Evolutionary conservation across 192 early-diverging fungal species (phyloP).

Genomic region (Coemansia sp.): DNA sequence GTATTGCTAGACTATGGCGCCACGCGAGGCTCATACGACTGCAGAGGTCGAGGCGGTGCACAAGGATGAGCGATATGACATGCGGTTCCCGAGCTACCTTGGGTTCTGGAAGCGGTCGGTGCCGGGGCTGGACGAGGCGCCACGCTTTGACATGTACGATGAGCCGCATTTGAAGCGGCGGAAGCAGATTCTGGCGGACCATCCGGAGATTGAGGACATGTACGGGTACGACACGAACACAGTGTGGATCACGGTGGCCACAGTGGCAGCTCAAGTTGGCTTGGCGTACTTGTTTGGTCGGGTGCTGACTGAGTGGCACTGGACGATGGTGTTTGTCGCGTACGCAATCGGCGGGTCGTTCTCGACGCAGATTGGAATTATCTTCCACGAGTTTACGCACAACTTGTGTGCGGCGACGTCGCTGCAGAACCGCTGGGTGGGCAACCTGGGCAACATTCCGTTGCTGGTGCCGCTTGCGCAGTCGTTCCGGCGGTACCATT

Average conservation of each 20-base stretch:
- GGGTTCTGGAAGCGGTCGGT: slow-evolving; percentile 83
- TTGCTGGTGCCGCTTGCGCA: slow-evolving; percentile 77
- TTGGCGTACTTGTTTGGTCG: slow-evolving; percentile 78
- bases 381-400: slow-evolving; percentile 94
- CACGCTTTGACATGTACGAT: slow-evolving; percentile 84
- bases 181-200: slow-evolving; percentile 78
- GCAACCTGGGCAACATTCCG: slow-evolving; percentile 81
- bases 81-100: slow-evolving; percentile 74
- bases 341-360: slow-evolving; percentile 84
- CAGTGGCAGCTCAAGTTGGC: slow-evolving; percentile 69
- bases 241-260: slow-evolving; percentile 65
- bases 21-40: slow-evolving; percentile 23
- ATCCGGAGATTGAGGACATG: slow-evolving; percentile 86
- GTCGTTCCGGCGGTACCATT: slow-evolving; percentile 84
- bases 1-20: slow-evolving; percentile 21
- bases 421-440: slow-evolving; percentile 78
- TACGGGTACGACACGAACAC: slow-evolving; percentile 83
- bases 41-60: slow-evolving; percentile 41
- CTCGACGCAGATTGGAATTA: slow-evolving; percentile 76
- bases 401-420: slow-evolving; percentile 72
- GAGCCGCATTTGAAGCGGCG: slow-evolving; percentile 94
- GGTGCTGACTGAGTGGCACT: slow-evolving; percentile 63
- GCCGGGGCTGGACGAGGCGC: slow-evolving; percentile 67
- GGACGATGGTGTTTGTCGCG: slow-evolving; percentile 63
- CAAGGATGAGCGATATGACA: slow-evolving; percentile 58